Base-by-base conservation (phyloP, 306 rosid genomes). In the Dalbergia cochinchinensis region DNA sequence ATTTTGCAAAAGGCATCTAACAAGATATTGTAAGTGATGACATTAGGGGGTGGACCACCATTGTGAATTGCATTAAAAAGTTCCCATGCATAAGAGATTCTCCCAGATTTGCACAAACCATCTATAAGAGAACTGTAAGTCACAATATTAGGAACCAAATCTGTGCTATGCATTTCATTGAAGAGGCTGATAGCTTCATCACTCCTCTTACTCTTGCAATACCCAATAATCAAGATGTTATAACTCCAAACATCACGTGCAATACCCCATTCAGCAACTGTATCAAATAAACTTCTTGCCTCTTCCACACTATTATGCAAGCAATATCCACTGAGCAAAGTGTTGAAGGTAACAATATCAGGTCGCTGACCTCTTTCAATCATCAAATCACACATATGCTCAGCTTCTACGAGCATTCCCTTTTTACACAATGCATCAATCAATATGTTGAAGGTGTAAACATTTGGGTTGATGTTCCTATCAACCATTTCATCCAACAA, bases 251-350 rank as follows among this genome's bases (percentile, higher is more conserved):
- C 58, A 51, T 51, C 58, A 51, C 19, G 58, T 13, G 16, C 19
- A 51, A 51, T 0, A 51, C 58, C 58, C 58, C 58, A 14, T 51
- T 7, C 8, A 59, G 48, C 63, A 59, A 61, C 42, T n/a, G 4
- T 7, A 61, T 69, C 64, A 69, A 69, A 78, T 33, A 78, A 14
- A 31, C 60, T 41, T 22, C 77, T 78, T 7, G 83, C 77, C 77
- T 69, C 77, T 3, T 78, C 83, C 8, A 78, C 71, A 8, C 71
- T 48, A 61, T 64, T 31, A 35, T 69, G 59, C 44, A 39, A 61
- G 62, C 83, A 79, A 62, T 71, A 71, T 11, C 83, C 83, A 63
- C 65, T 34, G 71, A 71, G 61, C 72, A 79, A 61, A 70, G 77
- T 63, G 7, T 53, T 79, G 66, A 9, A 79, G 35, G 77, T 79